A percentile compares a stretch with the other conserved stretches of the same genome.
Evolutionary conservation across 139 green algal genomes (phyloP).

Genomic region (Asterochloris erici): DNA sequence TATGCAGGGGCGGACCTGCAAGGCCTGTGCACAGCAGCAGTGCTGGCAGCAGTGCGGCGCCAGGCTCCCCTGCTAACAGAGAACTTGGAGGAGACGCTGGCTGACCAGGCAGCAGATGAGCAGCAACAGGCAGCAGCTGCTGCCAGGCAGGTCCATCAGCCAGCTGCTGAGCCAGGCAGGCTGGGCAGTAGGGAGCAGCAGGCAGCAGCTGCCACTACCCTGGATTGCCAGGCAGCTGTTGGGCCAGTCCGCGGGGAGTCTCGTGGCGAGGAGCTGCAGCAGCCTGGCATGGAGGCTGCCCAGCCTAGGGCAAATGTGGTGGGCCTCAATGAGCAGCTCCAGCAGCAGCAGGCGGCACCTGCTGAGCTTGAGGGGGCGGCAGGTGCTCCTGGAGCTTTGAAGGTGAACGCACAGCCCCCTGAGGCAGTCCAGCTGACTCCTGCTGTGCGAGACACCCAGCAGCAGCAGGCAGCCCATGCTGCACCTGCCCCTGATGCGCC

Average conservation of each 20-base stretch:
- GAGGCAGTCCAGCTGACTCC: background rate
- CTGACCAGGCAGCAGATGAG: background rate
- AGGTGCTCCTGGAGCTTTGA: too few species aligned
- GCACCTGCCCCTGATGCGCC: background rate
- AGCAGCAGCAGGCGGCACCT: background rate
- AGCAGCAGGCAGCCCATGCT: background rate
- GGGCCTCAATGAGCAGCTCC: background rate
- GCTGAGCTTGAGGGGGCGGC: background rate
- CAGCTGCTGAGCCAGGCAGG: background rate
- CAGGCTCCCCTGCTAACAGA: conserved; percentile 16
- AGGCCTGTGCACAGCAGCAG: conserved; percentile 53
- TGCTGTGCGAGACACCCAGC: background rate
- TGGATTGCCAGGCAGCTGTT: too few species aligned
- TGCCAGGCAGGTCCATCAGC: conserved; percentile 3
- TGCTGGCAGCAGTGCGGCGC: conserved; percentile 53
- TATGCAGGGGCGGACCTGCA: conserved; percentile 74
- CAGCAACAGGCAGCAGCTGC: background rate
- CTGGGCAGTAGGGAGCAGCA: background rate
- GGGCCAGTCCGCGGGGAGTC: background rate
- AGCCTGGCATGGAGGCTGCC: background rate
- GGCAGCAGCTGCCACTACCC: background rate
- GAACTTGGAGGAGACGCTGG: background rate
- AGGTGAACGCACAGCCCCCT: background rate
- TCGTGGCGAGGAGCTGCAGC: background rate
- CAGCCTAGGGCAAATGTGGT: background rate